Evolutionary conservation across 1,284 basidiomycete species (phyloP).

Genomic region (Ceraceosorus guamensis): DNA sequence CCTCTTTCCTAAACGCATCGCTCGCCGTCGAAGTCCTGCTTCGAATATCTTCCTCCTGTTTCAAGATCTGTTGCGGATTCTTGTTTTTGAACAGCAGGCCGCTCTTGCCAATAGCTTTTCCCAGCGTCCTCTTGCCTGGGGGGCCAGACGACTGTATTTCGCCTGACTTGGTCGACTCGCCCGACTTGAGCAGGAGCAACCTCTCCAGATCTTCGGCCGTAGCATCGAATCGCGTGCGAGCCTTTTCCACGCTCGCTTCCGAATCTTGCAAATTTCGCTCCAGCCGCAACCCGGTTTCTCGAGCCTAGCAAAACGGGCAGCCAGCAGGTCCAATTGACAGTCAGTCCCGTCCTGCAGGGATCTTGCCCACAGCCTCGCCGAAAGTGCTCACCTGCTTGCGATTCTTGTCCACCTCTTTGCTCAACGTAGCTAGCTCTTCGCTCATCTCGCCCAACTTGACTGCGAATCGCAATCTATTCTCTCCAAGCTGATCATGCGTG

Average conservation of each 20-base stretch:
- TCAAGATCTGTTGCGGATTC: conserved; percentile 82
- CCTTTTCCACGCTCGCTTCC: conserved; percentile 78
- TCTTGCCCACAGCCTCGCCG: too few relatives aligned
- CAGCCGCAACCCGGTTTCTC: conserved; percentile 62
- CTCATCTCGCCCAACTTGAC: conserved; percentile 86
- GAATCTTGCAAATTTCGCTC: conserved; percentile 82
- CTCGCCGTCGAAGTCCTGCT: conserved; percentile 73
- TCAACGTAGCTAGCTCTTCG: conserved; percentile 74
- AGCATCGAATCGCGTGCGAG: conserved; percentile 64
- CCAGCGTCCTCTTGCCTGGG: conserved; percentile 49
- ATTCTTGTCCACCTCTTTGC: conserved; percentile 87
- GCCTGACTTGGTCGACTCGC: conserved; percentile 56
- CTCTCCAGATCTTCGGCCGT: conserved; percentile 92
- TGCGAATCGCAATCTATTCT: conserved; percentile 77
- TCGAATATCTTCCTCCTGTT: conserved; percentile 90
- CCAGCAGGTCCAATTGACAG: too few relatives aligned
- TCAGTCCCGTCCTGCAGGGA: too few relatives aligned
- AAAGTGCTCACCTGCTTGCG: conserved; percentile 71
- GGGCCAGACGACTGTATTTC: conserved; percentile 54
- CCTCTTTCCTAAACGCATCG: conserved; percentile 81
- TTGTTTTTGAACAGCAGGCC: conserved; percentile 76
- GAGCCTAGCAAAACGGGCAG: too few relatives aligned
- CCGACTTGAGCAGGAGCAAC: conserved; percentile 86
- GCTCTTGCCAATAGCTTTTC: conserved; percentile 79
- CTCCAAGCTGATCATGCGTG: conserved; percentile 79